These are phyloP conservation scores for Tylopilus sp. DNA, from an alignment of 1,284 basidiomycete species.

Conservation along the genomic window DNA sequence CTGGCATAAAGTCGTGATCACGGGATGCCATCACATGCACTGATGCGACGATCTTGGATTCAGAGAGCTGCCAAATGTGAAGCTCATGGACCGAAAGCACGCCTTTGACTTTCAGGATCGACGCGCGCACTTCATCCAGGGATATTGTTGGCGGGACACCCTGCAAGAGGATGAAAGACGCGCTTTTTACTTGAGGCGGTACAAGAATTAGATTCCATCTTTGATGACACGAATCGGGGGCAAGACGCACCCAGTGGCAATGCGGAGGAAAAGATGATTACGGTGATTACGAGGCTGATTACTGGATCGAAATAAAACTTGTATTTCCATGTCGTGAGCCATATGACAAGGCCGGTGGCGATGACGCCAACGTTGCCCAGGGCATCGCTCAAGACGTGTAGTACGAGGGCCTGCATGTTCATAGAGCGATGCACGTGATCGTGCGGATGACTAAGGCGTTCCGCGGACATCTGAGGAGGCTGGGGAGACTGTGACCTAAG, in stretches of 20 bases:
- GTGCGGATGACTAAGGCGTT: slow-evolving; percentile 29
- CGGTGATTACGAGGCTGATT: slow-evolving; percentile 92
- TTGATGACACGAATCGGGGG: slow-evolving; percentile 8
- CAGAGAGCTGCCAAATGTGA: slow-evolving; percentile 94
- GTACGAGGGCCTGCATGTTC: slow-evolving; percentile 95
- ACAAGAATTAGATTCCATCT: slow-evolving; percentile 12
- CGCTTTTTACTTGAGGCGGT: slow-evolving; percentile 69
- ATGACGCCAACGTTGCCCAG: slow-evolving; percentile 98
- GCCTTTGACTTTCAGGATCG: slow-evolving; percentile 80
- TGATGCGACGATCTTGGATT: slow-evolving; percentile 89
- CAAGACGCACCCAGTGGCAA: slow-evolving; percentile 76
- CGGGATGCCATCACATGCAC: slow-evolving; percentile 90
- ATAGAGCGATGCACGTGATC: slow-evolving; percentile 77
- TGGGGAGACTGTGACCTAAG: slow-evolving; percentile 25
- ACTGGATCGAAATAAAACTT: slow-evolving; percentile 93
- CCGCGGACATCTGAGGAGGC: slow-evolving; percentile 18
- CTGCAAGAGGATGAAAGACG: slow-evolving; percentile 96
- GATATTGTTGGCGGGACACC: slow-evolving; percentile 90
- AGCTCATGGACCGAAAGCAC: slow-evolving; percentile 93
- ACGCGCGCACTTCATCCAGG: slow-evolving; percentile 78
- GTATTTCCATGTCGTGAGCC: slow-evolving; percentile 74
- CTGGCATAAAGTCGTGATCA: slow-evolving; percentile 85
- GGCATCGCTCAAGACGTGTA: slow-evolving; percentile 97
- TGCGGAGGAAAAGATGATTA: slow-evolving; percentile 96
- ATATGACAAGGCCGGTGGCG: slow-evolving; percentile 88